A percentile compares a stretch with the other conserved stretches of the same genome.
Conservation (phyloP, 805 yeast genomes). For the Cyberlindnera mycetangii region DNA sequence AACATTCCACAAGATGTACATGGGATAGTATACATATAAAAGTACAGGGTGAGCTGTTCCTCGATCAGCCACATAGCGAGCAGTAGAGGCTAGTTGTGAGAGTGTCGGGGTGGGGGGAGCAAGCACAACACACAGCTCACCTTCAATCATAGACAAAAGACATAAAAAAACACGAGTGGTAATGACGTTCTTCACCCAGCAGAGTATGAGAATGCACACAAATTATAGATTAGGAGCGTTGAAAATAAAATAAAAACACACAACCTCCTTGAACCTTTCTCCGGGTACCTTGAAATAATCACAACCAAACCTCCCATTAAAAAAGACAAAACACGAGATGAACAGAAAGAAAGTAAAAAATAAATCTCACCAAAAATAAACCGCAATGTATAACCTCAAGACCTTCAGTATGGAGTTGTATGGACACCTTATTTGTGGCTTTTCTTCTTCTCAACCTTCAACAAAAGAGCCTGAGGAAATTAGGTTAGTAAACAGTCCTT, state of each 20-base stretch:
- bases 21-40: conserved; percentile 12
- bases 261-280: background rate
- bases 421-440: conserved; percentile 10
- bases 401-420: background rate
- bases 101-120: background rate
- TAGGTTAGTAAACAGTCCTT: conserved; percentile 12
- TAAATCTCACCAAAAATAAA: conserved; percentile 3
- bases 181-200: background rate
- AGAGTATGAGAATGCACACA: background rate
- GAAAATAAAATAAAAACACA: background rate
- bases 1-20: background rate
- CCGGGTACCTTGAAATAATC: conserved; percentile 2
- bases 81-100: too few species aligned
- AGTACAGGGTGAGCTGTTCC: conserved; percentile 6
- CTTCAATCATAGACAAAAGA: conserved; percentile 4
- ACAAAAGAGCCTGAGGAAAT: conserved; percentile 21
- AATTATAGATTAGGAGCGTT: background rate
- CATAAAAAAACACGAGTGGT: background rate
- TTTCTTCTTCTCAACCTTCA: conserved; percentile 29
- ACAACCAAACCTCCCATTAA: conserved; percentile 5
- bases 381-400: conserved; percentile 11
- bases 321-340: conserved; percentile 1
- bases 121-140: background rate
- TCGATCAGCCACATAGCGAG: background rate
- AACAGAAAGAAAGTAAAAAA: background rate